Percentiles rank a stretch among this genome's conserved stretches.
phyloP scores from a whole-genome alignment of 371 early-diverging fungal species.

The Syncephalastrum monosporum region DNA sequence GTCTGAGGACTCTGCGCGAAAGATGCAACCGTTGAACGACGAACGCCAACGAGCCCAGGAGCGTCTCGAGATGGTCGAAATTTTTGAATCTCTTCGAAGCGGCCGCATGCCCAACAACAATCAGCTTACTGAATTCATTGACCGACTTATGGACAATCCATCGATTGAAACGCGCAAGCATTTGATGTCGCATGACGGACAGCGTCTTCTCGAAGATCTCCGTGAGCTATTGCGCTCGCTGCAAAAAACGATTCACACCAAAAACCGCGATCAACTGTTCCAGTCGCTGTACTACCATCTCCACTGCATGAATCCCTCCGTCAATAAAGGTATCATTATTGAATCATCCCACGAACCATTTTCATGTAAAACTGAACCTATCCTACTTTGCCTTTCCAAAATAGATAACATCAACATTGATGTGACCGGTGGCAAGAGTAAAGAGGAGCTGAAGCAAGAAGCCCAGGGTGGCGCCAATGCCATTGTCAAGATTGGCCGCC shows the following conservation, averaged over 20 bases:
- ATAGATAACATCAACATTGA: conserved; percentile 1
- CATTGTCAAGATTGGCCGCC: conserved; percentile 39
- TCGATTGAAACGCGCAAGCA: conserved; percentile 43
- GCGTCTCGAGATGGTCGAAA: conserved; percentile 40
- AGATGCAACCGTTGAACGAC: conserved; percentile 4
- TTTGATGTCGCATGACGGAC: conserved; percentile 51
- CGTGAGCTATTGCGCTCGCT: conserved; percentile 41
- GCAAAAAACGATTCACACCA: conserved; percentile 42
- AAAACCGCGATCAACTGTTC: conserved; percentile 61
- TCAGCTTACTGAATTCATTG: conserved; percentile 48
- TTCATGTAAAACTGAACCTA: no score
- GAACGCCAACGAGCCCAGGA: conserved; percentile 1
- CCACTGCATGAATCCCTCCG: conserved; percentile 19
- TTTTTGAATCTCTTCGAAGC: conserved; percentile 47
- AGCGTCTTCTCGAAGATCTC: conserved; percentile 45
- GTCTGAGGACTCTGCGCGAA: background rate
- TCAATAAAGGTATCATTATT: conserved; percentile 22
- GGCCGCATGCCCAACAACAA: conserved; percentile 67
- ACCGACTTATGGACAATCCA: conserved; percentile 34
- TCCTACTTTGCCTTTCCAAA: no score
- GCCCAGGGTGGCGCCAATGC: conserved; percentile 35
- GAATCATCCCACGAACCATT: no score
- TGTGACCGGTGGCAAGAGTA: conserved; percentile 1
- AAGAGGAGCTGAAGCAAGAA: conserved; percentile 18
- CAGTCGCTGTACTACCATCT: conserved; percentile 61